Conservation (phyloP, 352 stramenopile genomes). For the Pythium aristosporum region DNA sequence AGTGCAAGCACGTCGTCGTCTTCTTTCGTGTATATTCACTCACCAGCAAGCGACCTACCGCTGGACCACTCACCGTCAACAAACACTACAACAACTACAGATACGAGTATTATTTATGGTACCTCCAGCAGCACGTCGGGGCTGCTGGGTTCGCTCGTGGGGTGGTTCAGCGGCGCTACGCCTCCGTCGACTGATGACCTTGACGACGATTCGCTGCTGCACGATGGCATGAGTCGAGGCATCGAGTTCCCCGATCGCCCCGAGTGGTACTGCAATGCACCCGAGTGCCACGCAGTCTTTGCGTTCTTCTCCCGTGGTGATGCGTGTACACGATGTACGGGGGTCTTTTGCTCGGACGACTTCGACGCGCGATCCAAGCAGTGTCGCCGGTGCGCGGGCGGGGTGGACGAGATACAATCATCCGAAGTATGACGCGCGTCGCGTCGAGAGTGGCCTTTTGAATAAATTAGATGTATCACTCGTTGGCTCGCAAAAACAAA, state of each 20-base stretch:
- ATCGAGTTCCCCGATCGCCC: constrained; percentile 55
- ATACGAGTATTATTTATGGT: constrained; percentile 13
- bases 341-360: constrained; percentile 60
- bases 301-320: constrained; percentile 56
- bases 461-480: constrained; percentile 24
- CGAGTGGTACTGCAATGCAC: constrained; percentile 73
- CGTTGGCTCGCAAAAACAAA: not conserved
- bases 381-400: constrained; percentile 4
- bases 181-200: not conserved
- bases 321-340: constrained; percentile 47
- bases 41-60: constrained; percentile 26
- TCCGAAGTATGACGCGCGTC: not conserved
- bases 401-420: not conserved
- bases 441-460: not conserved
- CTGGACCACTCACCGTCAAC: constrained; percentile 7
- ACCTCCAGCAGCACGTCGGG: constrained; percentile 8
- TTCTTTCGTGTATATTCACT: constrained; percentile 52
- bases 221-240: not conserved
- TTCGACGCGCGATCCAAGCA: constrained; percentile 24
- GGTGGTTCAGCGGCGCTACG: constrained; percentile 9
- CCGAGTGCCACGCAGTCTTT: constrained; percentile 61
- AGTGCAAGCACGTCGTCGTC: constrained; percentile 36
- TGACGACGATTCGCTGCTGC: not conserved
- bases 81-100: constrained; percentile 21
- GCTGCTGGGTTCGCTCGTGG: constrained; percentile 15